These are phyloP conservation scores for Liquidambar formosana DNA, from an alignment of 164 flowering plant species.

Conservation along the genomic window DNA sequence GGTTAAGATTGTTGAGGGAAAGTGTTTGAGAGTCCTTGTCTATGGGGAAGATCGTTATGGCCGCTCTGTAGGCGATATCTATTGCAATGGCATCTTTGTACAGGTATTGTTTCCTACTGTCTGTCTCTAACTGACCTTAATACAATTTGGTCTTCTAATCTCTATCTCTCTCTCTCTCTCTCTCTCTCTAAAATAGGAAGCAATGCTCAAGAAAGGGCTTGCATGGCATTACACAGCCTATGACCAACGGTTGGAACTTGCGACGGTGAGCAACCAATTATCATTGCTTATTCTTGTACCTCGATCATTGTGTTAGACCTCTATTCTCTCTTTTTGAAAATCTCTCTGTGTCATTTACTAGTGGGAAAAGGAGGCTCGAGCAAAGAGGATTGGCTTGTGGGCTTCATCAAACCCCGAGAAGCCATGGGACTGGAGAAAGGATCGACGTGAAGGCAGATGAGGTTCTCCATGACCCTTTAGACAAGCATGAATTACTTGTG, in stretches of 20 bases:
- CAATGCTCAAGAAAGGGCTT: slow-evolving; percentile 79
- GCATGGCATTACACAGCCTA: slow-evolving; percentile 89
- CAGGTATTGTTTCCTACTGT: slow-evolving; percentile 56
- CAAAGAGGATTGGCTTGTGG: slow-evolving; percentile 79
- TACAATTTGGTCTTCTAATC: too few species aligned
- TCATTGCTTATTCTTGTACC: background rate
- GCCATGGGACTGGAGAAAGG: slow-evolving; percentile 96
- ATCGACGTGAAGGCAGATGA: slow-evolving; percentile 47
- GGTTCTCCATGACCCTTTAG: background rate
- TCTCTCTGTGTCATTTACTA: slow-evolving; percentile 9
- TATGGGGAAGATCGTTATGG: slow-evolving; percentile 72
- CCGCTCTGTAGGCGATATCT: slow-evolving; percentile 69
- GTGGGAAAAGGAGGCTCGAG: slow-evolving; percentile 84
- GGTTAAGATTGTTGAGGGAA: slow-evolving; percentile 56
- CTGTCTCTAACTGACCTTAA: too few species aligned
- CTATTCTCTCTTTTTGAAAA: background rate
- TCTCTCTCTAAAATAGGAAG: slow-evolving; percentile 45
- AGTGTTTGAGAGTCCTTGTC: slow-evolving; percentile 48
- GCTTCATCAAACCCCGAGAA: slow-evolving; percentile 76
- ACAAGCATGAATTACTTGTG: background rate
- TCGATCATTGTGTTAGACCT: background rate
- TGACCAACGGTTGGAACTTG: slow-evolving; percentile 63
- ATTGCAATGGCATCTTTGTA: slow-evolving; percentile 72
- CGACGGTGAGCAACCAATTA: slow-evolving; percentile 37
- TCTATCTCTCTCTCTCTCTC: background rate